These are phyloP conservation scores for Priceomyces castillae DNA, from an alignment of 805 yeast species.

Conservation along the genomic window DNA sequence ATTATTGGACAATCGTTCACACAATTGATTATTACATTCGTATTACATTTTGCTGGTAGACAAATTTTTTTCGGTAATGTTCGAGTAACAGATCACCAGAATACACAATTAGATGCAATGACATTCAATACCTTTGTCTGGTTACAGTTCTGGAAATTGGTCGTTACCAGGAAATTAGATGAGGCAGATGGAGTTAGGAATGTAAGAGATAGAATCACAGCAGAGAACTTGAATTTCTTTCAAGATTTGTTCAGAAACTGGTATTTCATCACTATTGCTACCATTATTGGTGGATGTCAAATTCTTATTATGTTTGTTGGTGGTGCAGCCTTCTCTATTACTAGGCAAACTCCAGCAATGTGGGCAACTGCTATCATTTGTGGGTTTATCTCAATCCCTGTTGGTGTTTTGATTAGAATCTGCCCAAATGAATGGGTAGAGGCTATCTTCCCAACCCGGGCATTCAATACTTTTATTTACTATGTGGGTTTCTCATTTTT, in stretches of 20 bases:
- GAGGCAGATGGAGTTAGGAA: conserved; percentile 69
- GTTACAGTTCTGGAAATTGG: conserved; percentile 93
- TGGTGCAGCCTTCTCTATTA: conserved; percentile 89
- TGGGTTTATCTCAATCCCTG: conserved; percentile 79
- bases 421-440: conserved; percentile 79
- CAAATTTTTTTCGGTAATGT: conserved; percentile 44
- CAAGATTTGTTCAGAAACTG: conserved; percentile 78
- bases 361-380: conserved; percentile 88
- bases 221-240: conserved; percentile 74
- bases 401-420: conserved; percentile 71
- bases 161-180: conserved; percentile 88
- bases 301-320: conserved; percentile 93
- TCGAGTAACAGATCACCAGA: conserved; percentile 40
- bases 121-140: conserved; percentile 96
- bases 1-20: conserved; percentile 79
- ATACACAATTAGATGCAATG: conserved; percentile 69
- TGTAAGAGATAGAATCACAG: conserved; percentile 56
- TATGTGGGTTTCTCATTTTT: conserved; percentile 37
- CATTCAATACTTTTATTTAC: conserved; percentile 40
- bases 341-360: conserved; percentile 74
- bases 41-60: conserved; percentile 75
- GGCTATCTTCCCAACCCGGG: conserved; percentile 60
- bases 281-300: conserved; percentile 80
- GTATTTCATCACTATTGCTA: conserved; percentile 72
- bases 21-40: conserved; percentile 79